Evolutionary conservation across 257 asterid genomes (phyloP).

Genomic region (Penstemon newberryi): DNA sequence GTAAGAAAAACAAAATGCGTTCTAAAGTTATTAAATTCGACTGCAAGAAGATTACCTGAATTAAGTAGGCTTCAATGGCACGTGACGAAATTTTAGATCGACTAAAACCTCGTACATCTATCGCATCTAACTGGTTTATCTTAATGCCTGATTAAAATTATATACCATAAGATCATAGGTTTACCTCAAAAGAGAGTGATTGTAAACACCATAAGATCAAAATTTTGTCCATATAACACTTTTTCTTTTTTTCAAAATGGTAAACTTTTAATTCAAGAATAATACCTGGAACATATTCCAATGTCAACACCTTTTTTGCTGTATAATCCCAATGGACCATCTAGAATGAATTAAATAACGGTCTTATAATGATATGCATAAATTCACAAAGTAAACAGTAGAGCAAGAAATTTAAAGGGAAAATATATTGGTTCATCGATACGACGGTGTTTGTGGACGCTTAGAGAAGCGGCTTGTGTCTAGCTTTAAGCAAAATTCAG

Average conservation of each 20-base stretch:
- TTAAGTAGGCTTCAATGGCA: constrained; percentile 92
- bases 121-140: constrained; percentile 71
- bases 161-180: not conserved
- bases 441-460: not conserved
- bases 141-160: constrained; percentile 62
- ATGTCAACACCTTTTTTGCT: constrained; percentile 75
- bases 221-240: not conserved
- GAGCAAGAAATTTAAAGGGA: constrained; percentile 10
- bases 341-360: constrained; percentile 40
- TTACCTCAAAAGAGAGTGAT: not conserved
- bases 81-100: constrained; percentile 79
- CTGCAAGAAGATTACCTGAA: constrained; percentile 54
- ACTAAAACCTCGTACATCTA: constrained; percentile 68
- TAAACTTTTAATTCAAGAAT: not conserved
- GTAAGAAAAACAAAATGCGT: not conserved
- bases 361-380: constrained; percentile 13
- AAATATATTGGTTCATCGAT: not conserved
- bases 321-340: constrained; percentile 94
- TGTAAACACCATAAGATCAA: constrained; percentile 18
- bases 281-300: constrained; percentile 94
- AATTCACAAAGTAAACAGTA: not conserved
- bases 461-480: not conserved
- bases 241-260: not conserved
- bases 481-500: no score
- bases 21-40: not conserved